Evolutionary conservation across 345 rosid species (phyloP).

Genomic region (Camelina sativa): DNA sequence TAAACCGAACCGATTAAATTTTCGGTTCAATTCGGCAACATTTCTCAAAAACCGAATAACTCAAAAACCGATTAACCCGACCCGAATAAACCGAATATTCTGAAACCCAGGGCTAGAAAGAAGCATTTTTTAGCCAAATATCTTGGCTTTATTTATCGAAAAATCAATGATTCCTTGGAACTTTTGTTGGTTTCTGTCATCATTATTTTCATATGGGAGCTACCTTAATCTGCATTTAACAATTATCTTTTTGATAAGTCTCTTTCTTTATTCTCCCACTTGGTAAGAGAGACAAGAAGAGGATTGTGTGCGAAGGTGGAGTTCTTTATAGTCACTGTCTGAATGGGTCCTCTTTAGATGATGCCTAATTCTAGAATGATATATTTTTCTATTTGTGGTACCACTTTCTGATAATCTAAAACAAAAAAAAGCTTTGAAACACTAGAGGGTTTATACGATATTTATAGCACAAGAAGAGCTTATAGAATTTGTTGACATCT

Average conservation of each 20-base stretch:
- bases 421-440: not conserved
- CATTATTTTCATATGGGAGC: not conserved
- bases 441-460: not conserved
- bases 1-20: no score
- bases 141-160: constrained; percentile 6
- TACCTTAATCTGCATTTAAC: constrained; percentile 20
- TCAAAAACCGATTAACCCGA: no score
- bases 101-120: no score
- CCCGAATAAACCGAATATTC: no score
- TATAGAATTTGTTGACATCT: constrained; percentile 32
- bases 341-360: constrained; percentile 8
- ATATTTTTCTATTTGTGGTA: constrained; percentile 13
- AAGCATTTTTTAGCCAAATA: not conserved
- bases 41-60: no score
- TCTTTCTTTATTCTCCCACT: constrained; percentile 19
- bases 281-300: not conserved
- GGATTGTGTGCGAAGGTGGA: constrained; percentile 18
- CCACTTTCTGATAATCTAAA: not conserved
- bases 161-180: constrained; percentile 23
- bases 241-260: not conserved
- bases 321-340: constrained; percentile 14
- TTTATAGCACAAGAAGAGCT: constrained; percentile 2
- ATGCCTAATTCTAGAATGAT: constrained; percentile 5
- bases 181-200: not conserved
- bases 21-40: no score